Base-by-base conservation (phyloP, 2,329 filamentous ascomycete species). In the Chrysosporium keratinophilum region DNA sequence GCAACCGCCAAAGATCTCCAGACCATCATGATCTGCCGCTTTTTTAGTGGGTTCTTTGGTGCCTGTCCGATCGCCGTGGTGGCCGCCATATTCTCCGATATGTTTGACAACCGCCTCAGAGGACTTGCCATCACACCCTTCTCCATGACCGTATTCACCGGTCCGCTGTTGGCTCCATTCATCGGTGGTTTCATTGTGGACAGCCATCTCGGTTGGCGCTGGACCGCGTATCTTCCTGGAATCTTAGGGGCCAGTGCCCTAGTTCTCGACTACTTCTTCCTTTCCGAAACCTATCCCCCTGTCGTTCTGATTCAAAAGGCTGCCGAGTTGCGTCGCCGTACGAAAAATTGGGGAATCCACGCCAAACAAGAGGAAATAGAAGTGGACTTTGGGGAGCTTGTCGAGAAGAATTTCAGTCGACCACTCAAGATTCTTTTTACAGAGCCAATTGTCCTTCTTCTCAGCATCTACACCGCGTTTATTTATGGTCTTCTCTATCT, bases 331-430 rank as follows among this genome's bases (percentile, higher is more conserved):
- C 69, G 78, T 33, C 71, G 78, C 34, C 65, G 76, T 23, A 81
- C 78, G 1, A 74, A 74, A 63, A 81, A 81, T 57, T 81, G 78
- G 78, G 78, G 78, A 10, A 80, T 81, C 49, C 79, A 82, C 60
- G 79, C 79, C n/a, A 78, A 78, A 60, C 70, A 74, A 54, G 76
- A 78, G 57, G 76, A 78, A 65, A 75, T 78, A 43, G 76, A 78
- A 63, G 69, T 78, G 46, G 75, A 78, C 59, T 69, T 78, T 56
- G 63, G 64, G 11, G 75, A 78, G 57, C 61, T 78, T 11, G 61
- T 77, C 31, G 65, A 72, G 46, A 76, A 77, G 63, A 79, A 79
- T 61, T 76, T 79, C 57, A 74, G 69, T 57, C 70, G 77, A 48
- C 72, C 72, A 1, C 55, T 74, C 11, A 68, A 66, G 54, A 65